Conservation (phyloP, 345 rosid genomes). For the Eucalyptus brandiana region DNA sequence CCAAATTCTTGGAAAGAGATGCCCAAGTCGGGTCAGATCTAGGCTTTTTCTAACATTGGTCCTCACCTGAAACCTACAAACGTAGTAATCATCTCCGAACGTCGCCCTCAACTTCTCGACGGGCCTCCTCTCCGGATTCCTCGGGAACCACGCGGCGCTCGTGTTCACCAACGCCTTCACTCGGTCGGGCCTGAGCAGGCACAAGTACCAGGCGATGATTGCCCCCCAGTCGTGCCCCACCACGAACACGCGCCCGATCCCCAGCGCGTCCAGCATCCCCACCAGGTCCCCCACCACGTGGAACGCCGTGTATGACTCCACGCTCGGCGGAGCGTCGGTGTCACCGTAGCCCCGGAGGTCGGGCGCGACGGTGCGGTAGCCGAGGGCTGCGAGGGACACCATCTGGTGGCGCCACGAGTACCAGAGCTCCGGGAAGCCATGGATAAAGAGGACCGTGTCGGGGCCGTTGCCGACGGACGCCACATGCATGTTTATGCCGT, state of each 20-base stretch:
- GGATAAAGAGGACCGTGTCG: background rate
- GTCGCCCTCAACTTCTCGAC: slow-evolving; percentile 22
- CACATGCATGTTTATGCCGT: slow-evolving; percentile 19
- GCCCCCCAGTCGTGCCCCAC: slow-evolving; percentile 89
- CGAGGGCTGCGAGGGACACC: slow-evolving; percentile 38
- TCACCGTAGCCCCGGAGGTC: slow-evolving; percentile 71
- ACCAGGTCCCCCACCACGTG: slow-evolving; percentile 20
- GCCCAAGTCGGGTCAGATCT: background rate
- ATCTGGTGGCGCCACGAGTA: slow-evolving; percentile 73
- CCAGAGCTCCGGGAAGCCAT: slow-evolving; percentile 16
- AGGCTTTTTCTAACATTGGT: background rate
- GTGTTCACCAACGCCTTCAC: slow-evolving; percentile 55
- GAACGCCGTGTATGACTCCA: slow-evolving; percentile 20
- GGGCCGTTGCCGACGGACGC: slow-evolving; percentile 13
- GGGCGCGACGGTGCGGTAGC: slow-evolving; percentile 60
- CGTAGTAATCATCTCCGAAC: slow-evolving; percentile 56
- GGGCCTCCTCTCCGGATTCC: slow-evolving; percentile 29
- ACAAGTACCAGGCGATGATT: slow-evolving; percentile 40
- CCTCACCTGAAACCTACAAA: slow-evolving; percentile 73
- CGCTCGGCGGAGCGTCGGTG: slow-evolving; percentile 38
- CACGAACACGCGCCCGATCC: slow-evolving; percentile 37
- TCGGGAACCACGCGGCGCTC: slow-evolving; percentile 18
- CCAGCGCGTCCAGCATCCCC: slow-evolving; percentile 15
- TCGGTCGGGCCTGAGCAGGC: slow-evolving; percentile 54
- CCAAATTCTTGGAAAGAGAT: too few relatives aligned